phyloP scores from a whole-genome alignment of 176 grass and related monocot genomes.

The Alopecurus myosuroides region DNA sequence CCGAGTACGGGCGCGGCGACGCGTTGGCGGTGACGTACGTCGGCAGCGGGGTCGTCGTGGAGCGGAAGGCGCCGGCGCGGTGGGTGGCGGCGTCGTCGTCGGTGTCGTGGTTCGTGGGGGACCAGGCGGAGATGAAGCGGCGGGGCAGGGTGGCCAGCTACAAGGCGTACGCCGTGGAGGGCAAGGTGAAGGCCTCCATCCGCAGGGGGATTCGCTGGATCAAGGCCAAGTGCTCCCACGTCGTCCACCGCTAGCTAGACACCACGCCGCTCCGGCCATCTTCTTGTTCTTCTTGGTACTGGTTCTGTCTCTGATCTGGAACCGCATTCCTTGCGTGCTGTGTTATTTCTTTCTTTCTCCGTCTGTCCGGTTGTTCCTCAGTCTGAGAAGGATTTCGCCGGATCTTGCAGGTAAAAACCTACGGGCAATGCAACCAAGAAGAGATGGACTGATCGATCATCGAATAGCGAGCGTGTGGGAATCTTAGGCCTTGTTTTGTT shows the following conservation, averaged over 20 bases:
- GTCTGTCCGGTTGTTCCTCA: neutral
- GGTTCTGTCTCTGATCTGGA: neutral
- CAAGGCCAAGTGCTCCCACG: conserved; percentile 71
- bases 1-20: neutral
- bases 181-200: conserved; percentile 78
- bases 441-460: neutral
- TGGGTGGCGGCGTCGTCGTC: neutral
- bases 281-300: neutral
- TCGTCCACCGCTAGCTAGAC: conserved; percentile 41
- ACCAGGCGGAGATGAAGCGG: conserved; percentile 82
- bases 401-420: no score
- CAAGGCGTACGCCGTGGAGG: conserved; percentile 85
- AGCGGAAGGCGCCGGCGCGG: conserved; percentile 11
- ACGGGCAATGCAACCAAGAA: no score
- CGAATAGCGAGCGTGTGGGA: neutral
- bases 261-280: neutral
- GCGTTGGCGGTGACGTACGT: neutral
- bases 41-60: neutral
- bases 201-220: conserved; percentile 77
- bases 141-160: conserved; percentile 68
- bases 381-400: neutral
- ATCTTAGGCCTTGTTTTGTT: neutral
- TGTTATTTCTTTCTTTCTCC: no score
- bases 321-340: no score
- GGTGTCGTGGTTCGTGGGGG: conserved; percentile 38